These are phyloP conservation scores for Stentor roeselii DNA, from an alignment of 73 alveolate species.

Conservation along the genomic window DNA sequence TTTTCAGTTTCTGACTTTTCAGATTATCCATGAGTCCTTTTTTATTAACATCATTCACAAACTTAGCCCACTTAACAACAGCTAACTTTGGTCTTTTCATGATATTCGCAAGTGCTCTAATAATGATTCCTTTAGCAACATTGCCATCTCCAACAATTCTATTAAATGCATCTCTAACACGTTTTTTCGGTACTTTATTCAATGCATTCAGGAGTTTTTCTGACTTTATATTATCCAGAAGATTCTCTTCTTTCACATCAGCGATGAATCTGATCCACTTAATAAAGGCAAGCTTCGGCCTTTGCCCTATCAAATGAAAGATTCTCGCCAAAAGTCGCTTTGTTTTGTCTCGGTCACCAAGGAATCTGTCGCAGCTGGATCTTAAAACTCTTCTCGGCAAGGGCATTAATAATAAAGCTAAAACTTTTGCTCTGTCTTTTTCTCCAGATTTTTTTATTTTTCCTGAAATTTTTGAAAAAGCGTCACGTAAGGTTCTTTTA, in stretches of 20 bases:
- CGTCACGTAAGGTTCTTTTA: background rate
- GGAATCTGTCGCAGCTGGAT: background rate
- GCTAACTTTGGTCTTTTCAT: background rate
- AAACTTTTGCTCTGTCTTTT: background rate
- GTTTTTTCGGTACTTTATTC: background rate
- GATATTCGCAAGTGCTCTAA: background rate
- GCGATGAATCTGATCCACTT: background rate
- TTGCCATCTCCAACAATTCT: conserved; percentile 1
- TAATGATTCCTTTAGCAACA: background rate
- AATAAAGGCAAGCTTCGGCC: background rate
- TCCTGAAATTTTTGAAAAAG: background rate
- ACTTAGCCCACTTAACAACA: background rate
- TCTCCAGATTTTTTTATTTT: background rate
- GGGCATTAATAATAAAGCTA: background rate
- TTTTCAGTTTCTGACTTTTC: background rate
- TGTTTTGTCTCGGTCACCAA: background rate
- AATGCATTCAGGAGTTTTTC: background rate
- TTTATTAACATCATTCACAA: background rate
- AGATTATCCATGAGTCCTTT: background rate
- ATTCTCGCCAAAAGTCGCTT: background rate
- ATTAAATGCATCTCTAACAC: background rate
- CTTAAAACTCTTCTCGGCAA: background rate
- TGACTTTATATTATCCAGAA: background rate
- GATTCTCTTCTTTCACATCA: background rate
- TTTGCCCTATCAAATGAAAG: background rate